Conservation (phyloP, 768 basidiomycete genomes). For the Pulveroboletus sp. region DNA sequence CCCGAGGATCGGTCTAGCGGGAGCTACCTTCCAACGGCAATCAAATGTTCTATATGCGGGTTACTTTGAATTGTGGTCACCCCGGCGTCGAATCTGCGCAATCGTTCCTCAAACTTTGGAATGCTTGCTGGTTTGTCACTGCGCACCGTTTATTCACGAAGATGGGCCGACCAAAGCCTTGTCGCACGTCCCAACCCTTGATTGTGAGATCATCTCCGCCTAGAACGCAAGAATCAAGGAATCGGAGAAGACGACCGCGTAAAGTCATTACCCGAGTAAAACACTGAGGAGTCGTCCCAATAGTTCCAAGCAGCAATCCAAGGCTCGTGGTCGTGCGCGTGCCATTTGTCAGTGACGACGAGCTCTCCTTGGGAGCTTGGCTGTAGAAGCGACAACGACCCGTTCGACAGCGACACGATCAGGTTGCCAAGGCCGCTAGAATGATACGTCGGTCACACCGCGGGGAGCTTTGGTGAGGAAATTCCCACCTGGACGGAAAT, state of each 20-base stretch:
- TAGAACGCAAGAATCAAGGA: conserved; percentile 28
- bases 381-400: conserved; percentile 59
- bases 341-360: conserved; percentile 57
- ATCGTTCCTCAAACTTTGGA: neutral
- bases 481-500: conserved; percentile 41
- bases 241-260: neutral
- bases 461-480: conserved; percentile 2
- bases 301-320: conserved; percentile 93
- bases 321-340: conserved; percentile 89
- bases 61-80: conserved; percentile 88
- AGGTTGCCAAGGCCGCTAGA: conserved; percentile 52
- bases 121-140: neutral
- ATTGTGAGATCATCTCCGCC: conserved; percentile 91
- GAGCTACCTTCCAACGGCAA: conserved; percentile 87
- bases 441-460: neutral
- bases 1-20: neutral
- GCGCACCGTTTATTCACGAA: conserved; percentile 70
- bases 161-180: conserved; percentile 53
- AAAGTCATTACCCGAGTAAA: conserved; percentile 73
- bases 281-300: conserved; percentile 70
- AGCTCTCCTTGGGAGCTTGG: conserved; percentile 46
- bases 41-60: conserved; percentile 69
- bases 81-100: conserved; percentile 80
- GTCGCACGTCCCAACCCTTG: conserved; percentile 87
- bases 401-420: conserved; percentile 80